Evolutionary conservation across 2,329 filamentous ascomycete species (phyloP).

Genomic region (Aspergillus hiratsukae): DNA sequence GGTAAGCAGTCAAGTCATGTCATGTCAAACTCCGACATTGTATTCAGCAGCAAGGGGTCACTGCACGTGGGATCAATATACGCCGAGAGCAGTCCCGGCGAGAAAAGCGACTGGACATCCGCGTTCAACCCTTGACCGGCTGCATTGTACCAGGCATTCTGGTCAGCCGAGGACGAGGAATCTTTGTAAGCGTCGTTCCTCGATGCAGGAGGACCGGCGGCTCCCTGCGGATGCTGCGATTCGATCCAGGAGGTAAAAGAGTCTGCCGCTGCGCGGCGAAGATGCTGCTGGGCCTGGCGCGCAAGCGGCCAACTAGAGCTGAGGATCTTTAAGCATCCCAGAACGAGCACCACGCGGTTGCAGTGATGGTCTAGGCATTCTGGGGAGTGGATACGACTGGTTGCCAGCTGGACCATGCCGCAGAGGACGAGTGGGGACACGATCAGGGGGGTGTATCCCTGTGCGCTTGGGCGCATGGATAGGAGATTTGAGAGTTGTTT

Average conservation of each 20-base stretch:
- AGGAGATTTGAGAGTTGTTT: conserved; percentile 29
- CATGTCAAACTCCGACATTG: not conserved
- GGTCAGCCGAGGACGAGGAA: not conserved
- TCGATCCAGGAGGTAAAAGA: conserved; percentile 10
- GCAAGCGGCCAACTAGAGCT: conserved; percentile 29
- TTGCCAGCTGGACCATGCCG: conserved; percentile 33
- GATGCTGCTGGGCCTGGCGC: conserved; percentile 22
- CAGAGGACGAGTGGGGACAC: conserved; percentile 27
- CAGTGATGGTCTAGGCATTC: conserved; percentile 38
- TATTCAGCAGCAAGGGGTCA: not conserved
- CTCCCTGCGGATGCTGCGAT: conserved; percentile 3
- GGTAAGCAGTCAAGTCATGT: not conserved
- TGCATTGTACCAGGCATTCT: not conserved
- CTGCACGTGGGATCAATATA: conserved; percentile 29
- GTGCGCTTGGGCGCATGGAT: conserved; percentile 29
- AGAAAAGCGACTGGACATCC: conserved; percentile 23
- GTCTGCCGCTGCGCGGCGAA: conserved; percentile 26
- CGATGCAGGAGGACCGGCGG: not conserved
- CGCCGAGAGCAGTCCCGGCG: conserved; percentile 21
- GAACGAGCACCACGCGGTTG: conserved; percentile 33
- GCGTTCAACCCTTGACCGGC: conserved; percentile 1
- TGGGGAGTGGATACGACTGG: conserved; percentile 27
- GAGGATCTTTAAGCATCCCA: conserved; percentile 31
- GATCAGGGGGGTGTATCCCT: conserved; percentile 29
- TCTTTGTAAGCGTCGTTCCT: not conserved